These are phyloP conservation scores for Paracoccidioides lutzii DNA, from an alignment of 2,329 filamentous ascomycete genomes.

Conservation along the genomic window DNA sequence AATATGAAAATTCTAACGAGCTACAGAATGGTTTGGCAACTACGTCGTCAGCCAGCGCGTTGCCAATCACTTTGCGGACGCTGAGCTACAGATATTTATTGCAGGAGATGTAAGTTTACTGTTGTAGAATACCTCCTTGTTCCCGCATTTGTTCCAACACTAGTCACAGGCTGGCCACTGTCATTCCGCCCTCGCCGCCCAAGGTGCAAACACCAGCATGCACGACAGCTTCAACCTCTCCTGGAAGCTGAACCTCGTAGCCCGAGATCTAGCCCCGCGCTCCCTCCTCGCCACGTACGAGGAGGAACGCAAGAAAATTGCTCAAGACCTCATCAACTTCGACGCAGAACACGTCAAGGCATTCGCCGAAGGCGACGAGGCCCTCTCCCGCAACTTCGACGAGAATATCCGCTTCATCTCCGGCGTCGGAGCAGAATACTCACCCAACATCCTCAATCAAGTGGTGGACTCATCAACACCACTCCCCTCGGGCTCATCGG, in stretches of 20 bases:
- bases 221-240: conserved; percentile 26
- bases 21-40: conserved; percentile 37
- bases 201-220: conserved; percentile 31
- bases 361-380: conserved; percentile 48
- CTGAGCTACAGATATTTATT: conserved; percentile 33
- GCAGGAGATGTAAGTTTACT: conserved; percentile 31
- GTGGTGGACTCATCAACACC: conserved; percentile 25
- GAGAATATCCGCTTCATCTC: conserved; percentile 63
- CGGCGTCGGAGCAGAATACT: conserved; percentile 57
- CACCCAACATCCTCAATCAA: conserved; percentile 49
- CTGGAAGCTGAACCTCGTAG: conserved; percentile 23
- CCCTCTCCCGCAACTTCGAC: conserved; percentile 55
- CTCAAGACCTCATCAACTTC: conserved; percentile 3
- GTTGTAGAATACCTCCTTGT: background rate
- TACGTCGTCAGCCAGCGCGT: conserved; percentile 40
- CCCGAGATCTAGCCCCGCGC: conserved; percentile 15
- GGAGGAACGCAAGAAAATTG: conserved; percentile 12
- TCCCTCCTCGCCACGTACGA: conserved; percentile 20
- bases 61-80: conserved; percentile 33
- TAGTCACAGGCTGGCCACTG: conserved; percentile 30
- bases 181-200: conserved; percentile 53
- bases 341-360: conserved; percentile 35
- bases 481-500: conserved; percentile 24
- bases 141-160: background rate
- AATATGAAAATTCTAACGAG: background rate